Evolutionary conservation across 768 basidiomycete genomes (phyloP).

Genomic region (Psilocybe tampanensis): DNA sequence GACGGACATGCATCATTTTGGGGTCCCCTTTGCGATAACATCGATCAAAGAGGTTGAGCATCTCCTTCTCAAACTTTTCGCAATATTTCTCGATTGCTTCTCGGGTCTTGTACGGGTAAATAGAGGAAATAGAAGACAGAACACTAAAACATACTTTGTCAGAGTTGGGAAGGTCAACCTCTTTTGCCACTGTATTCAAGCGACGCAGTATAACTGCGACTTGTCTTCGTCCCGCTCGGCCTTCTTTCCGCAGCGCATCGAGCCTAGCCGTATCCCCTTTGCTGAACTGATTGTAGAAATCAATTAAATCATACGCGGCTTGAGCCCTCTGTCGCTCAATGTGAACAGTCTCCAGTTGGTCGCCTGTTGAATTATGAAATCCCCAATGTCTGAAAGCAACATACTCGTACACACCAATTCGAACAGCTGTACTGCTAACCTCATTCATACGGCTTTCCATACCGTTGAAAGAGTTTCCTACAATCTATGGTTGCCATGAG

Average conservation of each 20-base stretch:
- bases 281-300: conserved; percentile 92
- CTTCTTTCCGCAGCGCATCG: conserved; percentile 83
- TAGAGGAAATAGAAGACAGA: conserved; percentile 28
- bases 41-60: conserved; percentile 92
- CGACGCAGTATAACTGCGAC: conserved; percentile 87
- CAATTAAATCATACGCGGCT: conserved; percentile 91
- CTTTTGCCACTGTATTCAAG: conserved; percentile 86
- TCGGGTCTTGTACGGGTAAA: conserved; percentile 49
- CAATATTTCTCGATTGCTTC: conserved; percentile 96
- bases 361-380: conserved; percentile 45
- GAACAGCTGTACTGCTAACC: conserved; percentile 90
- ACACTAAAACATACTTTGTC: conserved; percentile 59
- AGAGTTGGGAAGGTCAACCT: conserved; percentile 84
- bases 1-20: conserved; percentile 94
- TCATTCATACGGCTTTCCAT: conserved; percentile 93
- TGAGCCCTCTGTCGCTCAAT: conserved; percentile 90
- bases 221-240: conserved; percentile 84
- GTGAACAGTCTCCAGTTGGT: conserved; percentile 94
- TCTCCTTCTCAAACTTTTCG: conserved; percentile 98
- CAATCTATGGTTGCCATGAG: conserved; percentile 55
- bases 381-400: no score
- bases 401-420: conserved; percentile 67
- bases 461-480: conserved; percentile 82
- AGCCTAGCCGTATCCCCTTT: conserved; percentile 75
- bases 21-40: conserved; percentile 98